Base-by-base conservation (phyloP, 2,329 filamentous ascomycete species). In the Purpureocillium takamizusanense region DNA sequence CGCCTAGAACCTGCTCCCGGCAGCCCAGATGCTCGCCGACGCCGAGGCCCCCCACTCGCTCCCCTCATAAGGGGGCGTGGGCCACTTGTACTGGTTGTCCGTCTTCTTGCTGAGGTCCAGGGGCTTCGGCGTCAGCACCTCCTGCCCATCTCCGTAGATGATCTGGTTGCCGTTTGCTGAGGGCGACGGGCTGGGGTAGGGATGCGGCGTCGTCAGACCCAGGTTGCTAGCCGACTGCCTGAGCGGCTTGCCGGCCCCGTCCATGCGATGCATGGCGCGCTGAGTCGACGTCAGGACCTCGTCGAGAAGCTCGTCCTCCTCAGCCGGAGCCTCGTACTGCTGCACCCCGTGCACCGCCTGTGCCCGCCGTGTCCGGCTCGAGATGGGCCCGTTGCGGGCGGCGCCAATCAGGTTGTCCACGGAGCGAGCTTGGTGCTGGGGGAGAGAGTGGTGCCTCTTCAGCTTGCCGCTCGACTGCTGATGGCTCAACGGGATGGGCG, bases 271-370 rank as follows among this genome's bases (percentile, higher is more conserved):
- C 53, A 85, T 83, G 7, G 81, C 86, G 44, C 76, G 78, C 51
- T 82, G 81, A 0, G 88, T 85, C 6, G 85, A 86, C 35, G 80
- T 75, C 31, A 95, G 69, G 15, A 81, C 88, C 61, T 98, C 92
- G 49, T 95, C 89, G 9, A 97, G 72, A 9, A 98, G 73, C 62
- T 98, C 92, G 42, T 98, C 92, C 55, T 97, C 90, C 61, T 98
- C 92, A 52, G 94, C 89, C 1, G 92, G 87, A 0, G 89, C 89
- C 55, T 98, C 92, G 56, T 97, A 95, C 45, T 86, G 82, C 51
- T 85, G 83, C 35, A 84, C 78, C 4, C 84, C 83, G 45, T 87
- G 82, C 4, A 57, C 55, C 12, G 86, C 81, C 57, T 94, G 75
- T 11, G 86, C 83, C 43, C 87, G 76, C 42, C 90, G 74, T 12